Evolutionary conservation across 1,284 basidiomycete species (phyloP).

Genomic region (Pseudozyma pruni): DNA sequence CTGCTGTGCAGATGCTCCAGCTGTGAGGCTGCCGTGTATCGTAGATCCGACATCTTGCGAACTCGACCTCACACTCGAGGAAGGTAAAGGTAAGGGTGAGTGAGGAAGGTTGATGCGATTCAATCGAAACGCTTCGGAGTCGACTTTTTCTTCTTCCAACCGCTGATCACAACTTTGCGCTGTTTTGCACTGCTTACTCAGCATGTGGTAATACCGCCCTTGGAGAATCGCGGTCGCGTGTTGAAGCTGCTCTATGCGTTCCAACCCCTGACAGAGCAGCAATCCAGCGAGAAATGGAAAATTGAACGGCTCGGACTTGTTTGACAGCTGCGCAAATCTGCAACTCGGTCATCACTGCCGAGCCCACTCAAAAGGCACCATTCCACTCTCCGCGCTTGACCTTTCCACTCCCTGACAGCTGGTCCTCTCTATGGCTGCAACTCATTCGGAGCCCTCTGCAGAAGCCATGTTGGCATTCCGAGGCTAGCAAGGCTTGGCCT

Average conservation of each 20-base stretch:
- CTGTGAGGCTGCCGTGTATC: conserved; percentile 54
- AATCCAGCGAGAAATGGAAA: conserved; percentile 1
- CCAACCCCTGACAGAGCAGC: conserved; percentile 24
- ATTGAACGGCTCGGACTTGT: conserved; percentile 21
- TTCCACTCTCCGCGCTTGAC: conserved; percentile 3
- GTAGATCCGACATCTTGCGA: conserved; percentile 40
- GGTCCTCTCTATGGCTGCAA: background rate
- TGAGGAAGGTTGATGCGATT: background rate
- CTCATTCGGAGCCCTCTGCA: too few relatives aligned
- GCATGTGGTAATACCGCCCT: conserved; percentile 1
- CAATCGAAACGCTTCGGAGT: background rate
- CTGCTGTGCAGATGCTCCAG: conserved; percentile 79
- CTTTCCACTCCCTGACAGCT: conserved; percentile 9
- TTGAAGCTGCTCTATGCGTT: conserved; percentile 22
- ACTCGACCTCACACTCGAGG: background rate
- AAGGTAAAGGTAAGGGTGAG: conserved; percentile 1
- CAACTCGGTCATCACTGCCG: conserved; percentile 47
- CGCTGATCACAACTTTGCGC: too few relatives aligned
- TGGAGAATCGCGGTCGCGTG: background rate
- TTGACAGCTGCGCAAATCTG: conserved; percentile 46
- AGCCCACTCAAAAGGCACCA: conserved; percentile 17
- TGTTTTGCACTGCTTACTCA: too few relatives aligned
- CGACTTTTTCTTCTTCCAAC: background rate
- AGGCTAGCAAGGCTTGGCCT: background rate
- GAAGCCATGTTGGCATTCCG: background rate